Conservation (phyloP, 345 rosid genomes). For the Erodium maritimum region DNA sequence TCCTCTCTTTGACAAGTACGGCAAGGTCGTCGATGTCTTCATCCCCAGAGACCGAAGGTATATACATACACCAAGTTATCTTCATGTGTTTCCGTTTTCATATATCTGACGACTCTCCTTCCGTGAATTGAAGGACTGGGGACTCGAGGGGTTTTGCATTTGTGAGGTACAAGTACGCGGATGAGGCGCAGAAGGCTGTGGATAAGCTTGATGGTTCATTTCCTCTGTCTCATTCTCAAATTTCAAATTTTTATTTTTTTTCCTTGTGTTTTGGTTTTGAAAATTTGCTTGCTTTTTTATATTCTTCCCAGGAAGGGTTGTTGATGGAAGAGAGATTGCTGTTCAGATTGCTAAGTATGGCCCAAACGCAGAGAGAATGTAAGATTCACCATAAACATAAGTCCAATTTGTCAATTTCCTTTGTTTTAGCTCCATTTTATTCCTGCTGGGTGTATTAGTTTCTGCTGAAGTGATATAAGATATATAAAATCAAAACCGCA, state of each 20-base stretch:
- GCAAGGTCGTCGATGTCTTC: constrained; percentile 58
- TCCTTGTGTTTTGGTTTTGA: background rate
- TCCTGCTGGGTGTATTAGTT: background rate
- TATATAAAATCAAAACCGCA: no score
- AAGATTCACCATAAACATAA: no score
- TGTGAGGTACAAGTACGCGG: constrained; percentile 62
- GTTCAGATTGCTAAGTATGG: constrained; percentile 16
- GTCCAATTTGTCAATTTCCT: background rate
- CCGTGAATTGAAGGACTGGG: constrained; percentile 3
- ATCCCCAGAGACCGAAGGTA: constrained; percentile 66
- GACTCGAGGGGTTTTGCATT: constrained; percentile 52
- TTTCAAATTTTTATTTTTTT: background rate
- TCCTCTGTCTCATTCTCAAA: background rate
- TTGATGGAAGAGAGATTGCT: constrained; percentile 18
- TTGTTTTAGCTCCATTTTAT: no score
- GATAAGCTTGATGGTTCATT: constrained; percentile 56
- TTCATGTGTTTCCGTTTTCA: background rate
- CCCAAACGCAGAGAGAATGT: background rate
- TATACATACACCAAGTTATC: background rate
- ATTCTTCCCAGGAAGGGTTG: constrained; percentile 10
- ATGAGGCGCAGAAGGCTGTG: constrained; percentile 68
- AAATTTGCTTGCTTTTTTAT: background rate
- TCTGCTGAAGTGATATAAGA: no score
- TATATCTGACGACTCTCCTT: constrained; percentile 1
- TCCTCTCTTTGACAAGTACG: constrained; percentile 58